Conservation (phyloP, 1,139 yeast species). For the Nakaseomyces glabratus region DNA sequence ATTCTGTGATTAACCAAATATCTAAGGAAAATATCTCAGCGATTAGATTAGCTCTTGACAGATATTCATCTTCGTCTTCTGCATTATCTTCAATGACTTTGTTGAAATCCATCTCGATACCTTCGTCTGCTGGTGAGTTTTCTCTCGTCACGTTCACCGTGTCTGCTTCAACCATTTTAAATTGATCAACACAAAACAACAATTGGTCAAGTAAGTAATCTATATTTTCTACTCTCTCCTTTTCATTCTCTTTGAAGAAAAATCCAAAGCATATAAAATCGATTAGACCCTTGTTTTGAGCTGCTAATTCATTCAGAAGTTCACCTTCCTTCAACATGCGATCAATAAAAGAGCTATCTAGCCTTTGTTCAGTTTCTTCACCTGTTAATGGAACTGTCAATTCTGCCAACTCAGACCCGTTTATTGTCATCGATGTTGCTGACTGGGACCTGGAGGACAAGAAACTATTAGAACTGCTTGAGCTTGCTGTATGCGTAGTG, state of each 20-base stretch:
- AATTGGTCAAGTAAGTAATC: slow-evolving; percentile 26
- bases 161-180: slow-evolving; percentile 9
- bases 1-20: slow-evolving; percentile 89
- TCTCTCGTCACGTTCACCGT: slow-evolving; percentile 7
- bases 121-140: slow-evolving; percentile 2
- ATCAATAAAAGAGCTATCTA: slow-evolving; percentile 54
- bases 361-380: slow-evolving; percentile 31
- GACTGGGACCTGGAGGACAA: slow-evolving; percentile 14
- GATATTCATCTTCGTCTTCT: slow-evolving; percentile 11
- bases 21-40: slow-evolving; percentile 89
- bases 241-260: slow-evolving; percentile 23
- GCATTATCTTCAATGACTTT: slow-evolving; percentile 16
- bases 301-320: slow-evolving; percentile 43
- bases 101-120: slow-evolving; percentile 4
- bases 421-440: background rate
- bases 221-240: slow-evolving; percentile 36
- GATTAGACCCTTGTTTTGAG: slow-evolving; percentile 39
- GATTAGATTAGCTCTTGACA: slow-evolving; percentile 28
- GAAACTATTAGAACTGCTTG: background rate
- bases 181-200: slow-evolving; percentile 18
- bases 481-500: background rate
- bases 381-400: background rate
- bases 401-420: background rate
- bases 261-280: slow-evolving; percentile 41
- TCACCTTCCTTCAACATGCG: slow-evolving; percentile 55